Evolutionary conservation across 257 asterid genomes (phyloP), one percentile per base, ranked within the genome.

Genomic region (Euphrasia confusa): DNA sequence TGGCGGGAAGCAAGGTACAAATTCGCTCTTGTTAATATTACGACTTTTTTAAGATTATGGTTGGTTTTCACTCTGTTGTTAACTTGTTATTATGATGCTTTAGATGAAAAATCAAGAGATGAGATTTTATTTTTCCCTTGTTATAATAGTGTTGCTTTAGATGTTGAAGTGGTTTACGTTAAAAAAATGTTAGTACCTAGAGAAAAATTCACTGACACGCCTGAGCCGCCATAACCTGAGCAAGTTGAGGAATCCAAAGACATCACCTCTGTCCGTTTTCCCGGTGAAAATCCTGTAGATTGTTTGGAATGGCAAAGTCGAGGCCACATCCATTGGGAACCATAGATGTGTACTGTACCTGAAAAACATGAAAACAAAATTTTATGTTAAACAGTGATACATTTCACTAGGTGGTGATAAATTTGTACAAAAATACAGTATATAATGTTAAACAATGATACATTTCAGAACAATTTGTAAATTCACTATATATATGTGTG

Each of bases 181-280:
- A 58, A 10, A 0, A 18, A 58, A 52, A n/a, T n/a, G 6, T 42
- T 0, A 28, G 0, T 70, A 88, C 95, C 96, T 83, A 44, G 96
- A 86, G 80, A 91, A 91, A 66, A 91, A 76, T 54, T 77, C 86
- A 66, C 95, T 88, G 49, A 86, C 98, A 70, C 95, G 95, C 68
- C 95, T 72, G 10, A 91, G 95, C 67, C 97, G 81, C 97, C 98
- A 91, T 11, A 91, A 83, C 67, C 98, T 71, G 58, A 91, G 98
- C 83, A 91, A 80, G 82, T 88, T 91, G 74, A 91, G 96, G 77
- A 86, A 74, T 64, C 96, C 95, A 47, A 91, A 86, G 56, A 68
- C 82, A 0, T 76, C 79, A 4, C 85, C 86, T 0, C 14, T 40
- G 44, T 71, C 71, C 64, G 4, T 70, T 67, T 58, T 81, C 58